phyloP scores from a whole-genome alignment of 108 stramenopile species.

The Skeletonema costatum region DNA sequence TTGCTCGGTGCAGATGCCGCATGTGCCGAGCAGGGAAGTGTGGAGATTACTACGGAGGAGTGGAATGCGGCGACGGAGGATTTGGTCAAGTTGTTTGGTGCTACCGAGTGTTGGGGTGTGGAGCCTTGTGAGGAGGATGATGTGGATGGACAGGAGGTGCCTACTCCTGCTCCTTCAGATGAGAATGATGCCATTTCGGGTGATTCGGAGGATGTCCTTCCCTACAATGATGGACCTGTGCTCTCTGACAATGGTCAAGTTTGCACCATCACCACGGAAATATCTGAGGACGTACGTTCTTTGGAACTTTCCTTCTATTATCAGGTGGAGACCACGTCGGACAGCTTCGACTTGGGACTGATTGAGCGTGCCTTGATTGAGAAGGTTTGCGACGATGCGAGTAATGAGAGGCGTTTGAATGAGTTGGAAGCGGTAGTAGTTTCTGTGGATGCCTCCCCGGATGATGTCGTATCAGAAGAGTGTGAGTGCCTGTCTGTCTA shows the following conservation, averaged over 20 bases:
- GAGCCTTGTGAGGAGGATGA: slow-evolving; percentile 10
- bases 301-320: slow-evolving; percentile 25
- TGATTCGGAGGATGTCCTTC: neutral
- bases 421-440: slow-evolving; percentile 4
- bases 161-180: neutral
- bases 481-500: slow-evolving; percentile 4
- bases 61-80: neutral
- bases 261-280: neutral
- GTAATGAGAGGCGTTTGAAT: neutral
- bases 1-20: neutral
- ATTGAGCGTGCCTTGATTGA: slow-evolving; percentile 15
- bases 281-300: neutral
- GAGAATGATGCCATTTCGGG: neutral
- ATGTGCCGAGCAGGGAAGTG: slow-evolving; percentile 1
- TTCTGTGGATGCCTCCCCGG: slow-evolving; percentile 19
- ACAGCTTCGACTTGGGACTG: neutral
- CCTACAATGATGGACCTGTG: neutral
- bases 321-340: slow-evolving; percentile 14
- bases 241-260: neutral
- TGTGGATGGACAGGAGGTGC: neutral
- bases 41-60: neutral
- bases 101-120: slow-evolving; percentile 25
- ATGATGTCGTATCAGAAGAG: slow-evolving; percentile 5
- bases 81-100: slow-evolving; percentile 15
- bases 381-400: slow-evolving; percentile 1